Conservation (phyloP, 2,329 filamentous ascomycete genomes). For the Fusarium albosuccineum region DNA sequence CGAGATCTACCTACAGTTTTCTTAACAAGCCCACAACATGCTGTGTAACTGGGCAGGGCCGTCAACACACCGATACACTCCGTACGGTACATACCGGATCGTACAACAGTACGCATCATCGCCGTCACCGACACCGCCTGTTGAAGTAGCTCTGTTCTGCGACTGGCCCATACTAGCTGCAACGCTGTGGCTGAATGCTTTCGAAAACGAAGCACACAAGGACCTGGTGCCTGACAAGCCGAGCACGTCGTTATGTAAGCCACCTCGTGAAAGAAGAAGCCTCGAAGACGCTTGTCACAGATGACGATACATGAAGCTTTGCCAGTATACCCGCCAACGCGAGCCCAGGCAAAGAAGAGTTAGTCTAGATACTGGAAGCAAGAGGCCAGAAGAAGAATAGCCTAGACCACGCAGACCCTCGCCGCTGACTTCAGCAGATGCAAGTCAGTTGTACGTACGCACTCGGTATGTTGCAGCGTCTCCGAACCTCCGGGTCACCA, state of each 20-base stretch:
- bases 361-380: not conserved
- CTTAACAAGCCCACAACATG: not conserved
- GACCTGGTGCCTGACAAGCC: slow-evolving; percentile 8
- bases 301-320: not conserved
- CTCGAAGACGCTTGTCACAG: not conserved
- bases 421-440: not conserved
- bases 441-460: not conserved
- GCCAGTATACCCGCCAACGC: not conserved
- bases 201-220: not conserved
- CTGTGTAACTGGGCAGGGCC: not conserved
- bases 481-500: slow-evolving; percentile 13
- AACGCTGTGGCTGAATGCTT: slow-evolving; percentile 7
- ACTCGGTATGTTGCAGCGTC: not conserved
- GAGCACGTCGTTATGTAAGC: not conserved
- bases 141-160: not conserved
- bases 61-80: not conserved
- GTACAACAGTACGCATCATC: slow-evolving; percentile 5
- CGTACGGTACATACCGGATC: too few relatives aligned
- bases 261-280: not conserved
- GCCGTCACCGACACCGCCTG: not conserved
- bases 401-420: not conserved
- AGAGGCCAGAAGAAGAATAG: not conserved
- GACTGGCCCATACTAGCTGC: slow-evolving; percentile 3
- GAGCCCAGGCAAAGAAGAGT: not conserved
- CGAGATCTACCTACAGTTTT: not conserved